phyloP scores from a whole-genome alignment of 2,329 filamentous ascomycete species.

The Aspergillus floridensis region DNA sequence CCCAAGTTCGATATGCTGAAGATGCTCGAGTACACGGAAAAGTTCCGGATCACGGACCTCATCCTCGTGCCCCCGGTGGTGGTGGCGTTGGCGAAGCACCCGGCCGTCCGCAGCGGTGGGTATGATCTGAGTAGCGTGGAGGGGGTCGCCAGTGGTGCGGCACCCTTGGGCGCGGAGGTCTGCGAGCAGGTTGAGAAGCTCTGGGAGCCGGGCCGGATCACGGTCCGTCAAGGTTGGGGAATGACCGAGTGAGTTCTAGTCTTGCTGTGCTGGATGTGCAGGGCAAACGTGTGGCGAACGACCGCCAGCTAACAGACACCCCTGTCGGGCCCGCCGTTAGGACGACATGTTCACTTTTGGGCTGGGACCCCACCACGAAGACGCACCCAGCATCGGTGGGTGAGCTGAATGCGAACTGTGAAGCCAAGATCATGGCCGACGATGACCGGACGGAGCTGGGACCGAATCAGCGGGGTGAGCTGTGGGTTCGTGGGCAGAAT shows the following conservation, averaged over 20 bases:
- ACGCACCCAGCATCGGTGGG: conserved; percentile 55
- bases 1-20: conserved; percentile 70
- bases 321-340: conserved; percentile 22
- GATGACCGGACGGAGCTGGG: conserved; percentile 50
- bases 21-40: conserved; percentile 67
- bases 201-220: conserved; percentile 51
- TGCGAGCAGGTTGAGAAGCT: conserved; percentile 58
- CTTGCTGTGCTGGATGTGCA: not conserved
- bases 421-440: conserved; percentile 62
- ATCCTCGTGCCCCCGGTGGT: conserved; percentile 72
- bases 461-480: conserved; percentile 61
- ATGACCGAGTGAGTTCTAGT: conserved; percentile 67
- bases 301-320: conserved; percentile 7
- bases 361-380: conserved; percentile 58
- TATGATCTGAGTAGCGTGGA: conserved; percentile 68
- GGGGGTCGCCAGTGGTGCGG: conserved; percentile 62
- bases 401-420: conserved; percentile 64
- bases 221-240: conserved; percentile 73
- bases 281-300: not conserved
- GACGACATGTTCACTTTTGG: conserved; percentile 66
- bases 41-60: conserved; percentile 66
- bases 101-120: conserved; percentile 53
- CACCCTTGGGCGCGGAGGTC: conserved; percentile 59
- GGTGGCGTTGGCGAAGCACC: conserved; percentile 69
- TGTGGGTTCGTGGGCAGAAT: conserved; percentile 70